phyloP scores from a whole-genome alignment of 192 early-diverging fungal genomes.

The Martensiomyces pterosporus region DNA sequence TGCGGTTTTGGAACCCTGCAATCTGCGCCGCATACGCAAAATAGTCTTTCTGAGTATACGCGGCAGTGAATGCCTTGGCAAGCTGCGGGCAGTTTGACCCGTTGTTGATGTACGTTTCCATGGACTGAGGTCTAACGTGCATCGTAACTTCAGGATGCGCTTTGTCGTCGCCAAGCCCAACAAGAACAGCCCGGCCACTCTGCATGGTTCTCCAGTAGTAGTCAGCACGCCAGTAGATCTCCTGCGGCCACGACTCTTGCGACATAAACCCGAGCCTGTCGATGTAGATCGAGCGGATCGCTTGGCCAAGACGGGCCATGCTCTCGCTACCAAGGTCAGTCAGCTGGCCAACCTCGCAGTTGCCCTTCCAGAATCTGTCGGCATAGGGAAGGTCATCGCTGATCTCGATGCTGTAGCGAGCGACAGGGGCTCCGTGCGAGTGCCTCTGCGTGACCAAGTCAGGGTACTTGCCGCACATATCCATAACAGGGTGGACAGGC shows the following conservation, averaged over 20 bases:
- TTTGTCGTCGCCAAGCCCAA: conserved; percentile 6
- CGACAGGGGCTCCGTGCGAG: background rate
- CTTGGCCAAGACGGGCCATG: conserved; percentile 15
- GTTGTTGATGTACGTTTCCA: background rate
- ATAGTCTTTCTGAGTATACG: background rate
- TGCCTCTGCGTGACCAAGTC: background rate
- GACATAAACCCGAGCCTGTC: conserved; percentile 18
- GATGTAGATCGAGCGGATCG: conserved; percentile 11
- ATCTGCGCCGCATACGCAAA: background rate
- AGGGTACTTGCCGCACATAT: background rate
- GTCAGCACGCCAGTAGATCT: conserved; percentile 48
- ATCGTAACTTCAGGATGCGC: background rate
- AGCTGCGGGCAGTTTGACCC: background rate
- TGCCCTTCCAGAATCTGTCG: conserved; percentile 3
- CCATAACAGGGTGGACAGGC: background rate
- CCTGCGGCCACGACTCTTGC: conserved; percentile 1
- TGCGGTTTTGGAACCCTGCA: background rate
- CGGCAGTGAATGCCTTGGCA: background rate
- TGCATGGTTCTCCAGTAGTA: conserved; percentile 50
- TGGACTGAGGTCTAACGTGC: background rate
- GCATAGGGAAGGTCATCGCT: background rate
- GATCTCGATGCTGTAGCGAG: background rate
- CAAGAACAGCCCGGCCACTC: conserved; percentile 9
- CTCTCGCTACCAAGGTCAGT: conserved; percentile 41
- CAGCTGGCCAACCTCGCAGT: conserved; percentile 40